Base-by-base conservation (phyloP, 306 rosid species). In the Quercus alba region DNA sequence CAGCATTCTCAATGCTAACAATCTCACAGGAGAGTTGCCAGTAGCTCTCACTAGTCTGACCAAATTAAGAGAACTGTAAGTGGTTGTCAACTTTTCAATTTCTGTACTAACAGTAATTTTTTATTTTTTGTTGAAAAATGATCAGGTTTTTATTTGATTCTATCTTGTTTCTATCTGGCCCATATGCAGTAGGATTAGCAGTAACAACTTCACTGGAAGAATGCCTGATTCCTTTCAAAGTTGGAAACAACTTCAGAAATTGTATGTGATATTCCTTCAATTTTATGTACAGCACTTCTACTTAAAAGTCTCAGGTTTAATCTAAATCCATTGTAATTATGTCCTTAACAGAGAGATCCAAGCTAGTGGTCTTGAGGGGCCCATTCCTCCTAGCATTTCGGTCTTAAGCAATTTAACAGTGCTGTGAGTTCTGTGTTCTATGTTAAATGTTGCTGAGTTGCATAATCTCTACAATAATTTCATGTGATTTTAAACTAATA, bases 201-300 rank as follows among this genome's bases (percentile, higher is more conserved):
- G 86, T 25, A 83, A 83, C 58, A 75, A 83, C 78, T 84, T 84
- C 76, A 80, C 19, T 21, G 84, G 87, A 80, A 84, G 57, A 57
- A 72, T 84, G n/a, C 87, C 87, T 1, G 13, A 80, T 35, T 70
- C 56, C 46, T 75, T 76, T 57, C 55, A 4, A 3, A 63, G 55
- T 25, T 80, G 84, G 84, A 57, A 58, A 66, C 67, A 46, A 7
- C 84, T 84, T 11, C 44, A 19, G 28, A 1, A 0, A 10, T 67
- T 84, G 87, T 80, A 46, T 76, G 81, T 11, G 5, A 17, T 33
- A 9, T 70, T 70, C 26, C 51, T 8, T 0, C 74, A 18, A 6
- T 70, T 5, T 35, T 7, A 6, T 49, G 18, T 44, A 4, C 1
- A 58, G 76, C 7, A 52, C 5, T n/a, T 73, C 55, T 21, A 56